Evolutionary conservation across 2,329 filamentous ascomycete genomes (phyloP), one percentile per base, ranked within the genome.

Genomic region (Plenodomus lindquistii): DNA sequence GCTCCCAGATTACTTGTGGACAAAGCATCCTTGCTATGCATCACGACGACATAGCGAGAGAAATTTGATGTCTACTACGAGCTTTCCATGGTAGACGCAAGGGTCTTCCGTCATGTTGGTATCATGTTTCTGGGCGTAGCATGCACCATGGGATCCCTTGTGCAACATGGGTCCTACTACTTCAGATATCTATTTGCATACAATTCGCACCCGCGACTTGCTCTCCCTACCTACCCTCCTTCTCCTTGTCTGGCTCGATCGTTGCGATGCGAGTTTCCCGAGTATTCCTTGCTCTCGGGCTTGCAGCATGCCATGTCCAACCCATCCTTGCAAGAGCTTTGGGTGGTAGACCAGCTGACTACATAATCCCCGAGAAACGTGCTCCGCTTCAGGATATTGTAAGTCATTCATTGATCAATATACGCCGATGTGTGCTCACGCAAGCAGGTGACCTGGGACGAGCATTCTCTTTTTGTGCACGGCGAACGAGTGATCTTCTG

Each of bases 401-500:
- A 31, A 13, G 27, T 31, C 22, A 6, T 4, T 31, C 9, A 15
- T 31, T 4, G 4, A 11, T 11, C 27, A 4, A 31, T 7, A 13
- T 31, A 31, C 4, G 27, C 6, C 27, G 27, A n/a, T n/a, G n/a
- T 15, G 15, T 31, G 4, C 11, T 31, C 9, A 31, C 27, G 11
- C 6, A 8, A 31, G 8, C 39, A 73, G 70, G 79, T 87, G 8
- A 88, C 84, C 38, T 91, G 85, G 81, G 87, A 91, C 66, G 79
- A 86, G 31, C 77, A 87, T 57, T 88, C 86, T 0, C 73, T 91
- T 2, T 85, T 85, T 53, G 79, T 91, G 50, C 78, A 80, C 47
- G 87, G 86, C 10, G 81, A 89, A 62, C 80, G 87, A 7, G 74
- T 88, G 39, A 81, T 88, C 65, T 79, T 91, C 31, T 89, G 85